Evolutionary conservation across 306 rosid genomes (phyloP), one percentile per base, ranked within the genome.

Genomic region (Ziziphus jujuba): DNA sequence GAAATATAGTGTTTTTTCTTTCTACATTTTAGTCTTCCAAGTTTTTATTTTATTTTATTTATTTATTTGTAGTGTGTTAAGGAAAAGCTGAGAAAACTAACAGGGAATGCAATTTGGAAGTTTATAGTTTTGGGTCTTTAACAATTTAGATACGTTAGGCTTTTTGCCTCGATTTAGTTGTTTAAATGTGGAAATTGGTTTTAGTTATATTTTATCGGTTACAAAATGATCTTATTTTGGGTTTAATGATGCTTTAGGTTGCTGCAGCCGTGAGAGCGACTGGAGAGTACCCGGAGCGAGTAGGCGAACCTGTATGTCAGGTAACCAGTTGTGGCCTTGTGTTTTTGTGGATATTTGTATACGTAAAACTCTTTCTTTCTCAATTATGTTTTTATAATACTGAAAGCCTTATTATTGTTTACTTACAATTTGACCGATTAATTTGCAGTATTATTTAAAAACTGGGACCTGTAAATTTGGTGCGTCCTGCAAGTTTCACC

Each of bases 381-480:
- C 55, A 16, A 17, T 19, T 50, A 17, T 40, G 28, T 58, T 20
- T 50, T 16, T 73, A 16, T 55, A 40, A 6, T 7, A 6, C 63
- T 11, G 59, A 45, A 51, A 45, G 10, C 61, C 50, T 52, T 59
- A 36, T 56, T 56, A 45, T 35, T 63, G 7, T 35, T 51, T 58
- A 68, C 65, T 62, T 55, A 31, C 72, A 63, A 9, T 47, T 67
- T 54, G 63, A 28, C 77, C 70, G 43, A 60, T 36, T 54, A 64
- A 36, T 77, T 72, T 40, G 63, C 85, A 91, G 96, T 86, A 91
- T 83, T 91, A 91, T 84, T 81, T 91, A 69, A 91, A 91, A 65
- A 91, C 96, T 72, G 88, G 91, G 77, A 79, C 89, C 56, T 91
- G 97, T 85, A 91, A 88, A 88, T 91, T 86, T 67, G 97, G 93